Percentiles rank a stretch among this genome's conserved stretches.
Evolutionary conservation across 2,329 filamentous ascomycete genomes (phyloP).

Genomic region (Pyricularia sp.): DNA sequence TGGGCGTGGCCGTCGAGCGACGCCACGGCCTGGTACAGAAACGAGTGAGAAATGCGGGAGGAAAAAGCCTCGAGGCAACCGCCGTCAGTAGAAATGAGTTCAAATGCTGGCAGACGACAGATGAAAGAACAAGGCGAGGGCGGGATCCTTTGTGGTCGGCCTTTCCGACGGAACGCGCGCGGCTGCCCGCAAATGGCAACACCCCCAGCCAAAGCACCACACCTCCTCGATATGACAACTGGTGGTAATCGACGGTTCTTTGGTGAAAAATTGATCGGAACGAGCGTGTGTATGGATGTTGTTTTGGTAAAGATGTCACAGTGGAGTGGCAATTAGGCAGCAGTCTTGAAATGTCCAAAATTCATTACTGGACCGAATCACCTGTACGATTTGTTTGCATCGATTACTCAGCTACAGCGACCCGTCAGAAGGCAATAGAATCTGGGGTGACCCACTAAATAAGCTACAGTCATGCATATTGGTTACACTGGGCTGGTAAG

Average conservation of each 20-base stretch:
- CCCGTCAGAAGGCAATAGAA: background rate
- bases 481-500: background rate
- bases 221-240: background rate
- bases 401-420: background rate
- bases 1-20: conserved; percentile 11
- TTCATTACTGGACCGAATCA: background rate
- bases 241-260: background rate
- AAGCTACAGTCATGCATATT: background rate
- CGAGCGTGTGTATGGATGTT: background rate
- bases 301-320: background rate
- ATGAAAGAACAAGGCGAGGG: background rate
- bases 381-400: background rate
- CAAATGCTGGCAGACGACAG: background rate
- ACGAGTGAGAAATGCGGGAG: background rate
- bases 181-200: background rate
- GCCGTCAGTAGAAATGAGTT: background rate
- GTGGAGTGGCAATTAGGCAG: background rate
- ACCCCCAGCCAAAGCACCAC: background rate
- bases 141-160: background rate
- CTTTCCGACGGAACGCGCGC: background rate
- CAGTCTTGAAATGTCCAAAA: background rate
- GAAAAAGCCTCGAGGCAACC: background rate
- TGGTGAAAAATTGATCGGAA: background rate
- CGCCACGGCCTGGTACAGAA: background rate
- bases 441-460: background rate